phyloP scores from a whole-genome alignment of 2,329 filamentous ascomycete species.

The Albifimbria verrucaria region DNA sequence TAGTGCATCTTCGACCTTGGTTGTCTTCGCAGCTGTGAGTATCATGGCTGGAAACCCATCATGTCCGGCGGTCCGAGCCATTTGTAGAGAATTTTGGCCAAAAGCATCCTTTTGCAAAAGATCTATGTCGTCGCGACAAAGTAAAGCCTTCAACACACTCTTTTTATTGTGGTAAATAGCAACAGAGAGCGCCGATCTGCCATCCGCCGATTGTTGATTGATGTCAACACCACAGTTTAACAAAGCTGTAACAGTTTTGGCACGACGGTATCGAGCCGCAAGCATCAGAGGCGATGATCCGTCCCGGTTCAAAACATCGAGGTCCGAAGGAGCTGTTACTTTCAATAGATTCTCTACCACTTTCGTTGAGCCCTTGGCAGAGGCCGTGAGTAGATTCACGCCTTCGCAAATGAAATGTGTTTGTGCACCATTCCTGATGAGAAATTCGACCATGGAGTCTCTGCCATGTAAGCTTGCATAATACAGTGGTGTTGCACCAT shows the following conservation, averaged over 20 bases:
- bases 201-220: slow-evolving; percentile 8
- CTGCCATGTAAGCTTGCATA: slow-evolving; percentile 10
- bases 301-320: slow-evolving; percentile 2
- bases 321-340: no score
- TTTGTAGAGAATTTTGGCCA: slow-evolving; percentile 8
- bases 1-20: slow-evolving; percentile 4
- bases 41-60: slow-evolving; percentile 9
- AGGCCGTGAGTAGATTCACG: no score
- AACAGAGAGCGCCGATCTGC: slow-evolving; percentile 8
- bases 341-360: no score
- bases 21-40: slow-evolving; percentile 6
- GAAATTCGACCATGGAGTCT: slow-evolving; percentile 12
- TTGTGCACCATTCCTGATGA: slow-evolving; percentile 11
- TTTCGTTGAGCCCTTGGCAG: no score
- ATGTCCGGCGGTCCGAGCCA: slow-evolving; percentile 9
- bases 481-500: slow-evolving; percentile 11
- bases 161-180: slow-evolving; percentile 10
- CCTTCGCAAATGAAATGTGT: slow-evolving; percentile 8
- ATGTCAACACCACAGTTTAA: slow-evolving; percentile 12
- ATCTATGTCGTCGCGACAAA: slow-evolving; percentile 8
- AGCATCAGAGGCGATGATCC: slow-evolving; percentile 10
- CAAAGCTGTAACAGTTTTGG: slow-evolving; percentile 7
- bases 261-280: slow-evolving; percentile 5
- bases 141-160: slow-evolving; percentile 4
- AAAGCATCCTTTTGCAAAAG: slow-evolving; percentile 11